Evolutionary conservation across 2,329 filamentous ascomycete species (phyloP).

Genomic region (Penicillium sp.): DNA sequence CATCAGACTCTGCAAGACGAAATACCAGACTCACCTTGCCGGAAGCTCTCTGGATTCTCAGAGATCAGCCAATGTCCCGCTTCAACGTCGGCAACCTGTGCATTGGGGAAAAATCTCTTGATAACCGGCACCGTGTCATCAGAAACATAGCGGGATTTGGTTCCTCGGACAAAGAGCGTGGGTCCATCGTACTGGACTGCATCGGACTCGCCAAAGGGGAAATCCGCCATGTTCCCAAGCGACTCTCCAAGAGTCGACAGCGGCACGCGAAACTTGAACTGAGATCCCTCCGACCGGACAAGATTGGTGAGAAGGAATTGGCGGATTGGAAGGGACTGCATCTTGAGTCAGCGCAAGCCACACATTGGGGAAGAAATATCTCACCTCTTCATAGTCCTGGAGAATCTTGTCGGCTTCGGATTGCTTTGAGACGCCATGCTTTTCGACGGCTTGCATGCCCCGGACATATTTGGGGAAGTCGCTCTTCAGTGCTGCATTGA

Average conservation of each 20-base stretch:
- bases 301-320: slow-evolving; percentile 92
- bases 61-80: slow-evolving; percentile 44
- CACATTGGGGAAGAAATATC: slow-evolving; percentile 4
- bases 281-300: slow-evolving; percentile 46
- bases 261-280: slow-evolving; percentile 72
- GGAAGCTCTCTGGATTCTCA: slow-evolving; percentile 42
- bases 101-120: slow-evolving; percentile 40
- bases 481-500: slow-evolving; percentile 67
- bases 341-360: neutral
- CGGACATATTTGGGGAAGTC: slow-evolving; percentile 75
- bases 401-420: slow-evolving; percentile 77
- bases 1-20: neutral
- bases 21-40: slow-evolving; percentile 26
- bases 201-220: slow-evolving; percentile 74
- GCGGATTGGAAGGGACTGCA: slow-evolving; percentile 63
- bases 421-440: slow-evolving; percentile 59
- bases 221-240: slow-evolving; percentile 74
- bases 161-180: slow-evolving; percentile 63
- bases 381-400: slow-evolving; percentile 62
- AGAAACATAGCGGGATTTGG: slow-evolving; percentile 37
- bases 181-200: slow-evolving; percentile 65
- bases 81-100: slow-evolving; percentile 38
- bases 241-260: slow-evolving; percentile 62
- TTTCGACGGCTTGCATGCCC: slow-evolving; percentile 77
- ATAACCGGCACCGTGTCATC: slow-evolving; percentile 38